Conservation (phyloP, 2,329 filamentous ascomycete species). For the Ceratocystiopsis minuta region DNA sequence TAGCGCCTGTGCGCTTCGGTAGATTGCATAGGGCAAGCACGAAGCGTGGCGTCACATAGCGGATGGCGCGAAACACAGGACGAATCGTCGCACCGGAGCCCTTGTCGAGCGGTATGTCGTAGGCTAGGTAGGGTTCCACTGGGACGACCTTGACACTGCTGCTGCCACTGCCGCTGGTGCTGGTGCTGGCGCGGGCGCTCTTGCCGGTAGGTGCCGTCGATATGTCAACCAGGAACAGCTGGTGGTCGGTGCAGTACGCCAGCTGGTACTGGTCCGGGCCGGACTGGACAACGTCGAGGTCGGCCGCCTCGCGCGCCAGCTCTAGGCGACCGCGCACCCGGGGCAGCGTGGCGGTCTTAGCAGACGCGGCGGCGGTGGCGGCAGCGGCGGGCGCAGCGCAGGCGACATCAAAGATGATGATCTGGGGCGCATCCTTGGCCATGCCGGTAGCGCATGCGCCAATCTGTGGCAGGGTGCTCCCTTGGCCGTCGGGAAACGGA, state of each 20-base stretch:
- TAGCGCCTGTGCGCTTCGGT: slow-evolving; percentile 37
- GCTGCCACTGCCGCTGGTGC: slow-evolving; percentile 14
- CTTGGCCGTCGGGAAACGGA: slow-evolving; percentile 27
- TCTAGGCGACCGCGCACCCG: slow-evolving; percentile 31
- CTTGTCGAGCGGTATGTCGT: slow-evolving; percentile 32
- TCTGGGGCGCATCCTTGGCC: slow-evolving; percentile 48
- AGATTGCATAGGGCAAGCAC: slow-evolving; percentile 39
- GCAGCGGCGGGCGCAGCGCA: slow-evolving; percentile 32
- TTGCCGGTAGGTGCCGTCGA: slow-evolving; percentile 15
- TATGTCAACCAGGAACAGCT: slow-evolving; percentile 45
- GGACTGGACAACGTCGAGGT: slow-evolving; percentile 51
- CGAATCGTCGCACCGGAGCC: slow-evolving; percentile 20
- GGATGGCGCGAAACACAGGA: slow-evolving; percentile 37
- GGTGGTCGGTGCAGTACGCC: slow-evolving; percentile 60
- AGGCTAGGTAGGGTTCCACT: slow-evolving; percentile 29
- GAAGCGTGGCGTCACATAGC: slow-evolving; percentile 40
- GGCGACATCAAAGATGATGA: slow-evolving; percentile 60
- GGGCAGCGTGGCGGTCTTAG: slow-evolving; percentile 13
- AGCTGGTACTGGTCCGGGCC: slow-evolving; percentile 48
- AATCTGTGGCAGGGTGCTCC: slow-evolving; percentile 31
- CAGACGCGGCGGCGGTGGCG: not conserved
- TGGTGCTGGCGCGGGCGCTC: not conserved
- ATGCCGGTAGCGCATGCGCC: slow-evolving; percentile 67
- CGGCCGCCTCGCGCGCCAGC: slow-evolving; percentile 40
- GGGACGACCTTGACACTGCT: too few species aligned